Base-by-base conservation (phyloP, 78 protist genomes). In the Cyanophora paradoxa region DNA sequence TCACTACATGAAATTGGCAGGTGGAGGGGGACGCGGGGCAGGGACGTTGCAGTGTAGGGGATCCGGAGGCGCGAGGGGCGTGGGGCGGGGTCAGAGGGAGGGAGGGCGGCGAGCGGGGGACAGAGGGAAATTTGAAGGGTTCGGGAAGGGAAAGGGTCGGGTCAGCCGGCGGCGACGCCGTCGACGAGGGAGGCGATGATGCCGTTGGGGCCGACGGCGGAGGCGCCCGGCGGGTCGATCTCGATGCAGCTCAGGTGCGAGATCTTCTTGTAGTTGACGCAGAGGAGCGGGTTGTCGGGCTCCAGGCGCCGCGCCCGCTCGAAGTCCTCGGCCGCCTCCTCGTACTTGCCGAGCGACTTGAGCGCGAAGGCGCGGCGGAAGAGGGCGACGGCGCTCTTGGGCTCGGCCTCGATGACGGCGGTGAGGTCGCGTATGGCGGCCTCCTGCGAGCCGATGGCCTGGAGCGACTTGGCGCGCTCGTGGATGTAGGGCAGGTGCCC, bases 281-380 rank as follows among this genome's bases (percentile, higher is more conserved):
- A 74, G 46, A 74, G 58, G 33, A 17, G 20, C 16, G 86, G 77
- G 24, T 74, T 66, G 37, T n/a, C 33, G 24, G 86, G 86, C 41
- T 65, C 39, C 13, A 82, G 58, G 39, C 50, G 37, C 22, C 67
- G 48, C 24, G 86, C 79, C 20, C 16, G 6, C 26, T 82, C 86
- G 34, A 82, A 82, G 76, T 82, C 86, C 34, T 39, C 73, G 30
- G 86, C 86, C 31, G 86, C 81, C 14, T 40, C 76, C 13, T 82
- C 86, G 63, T 72, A 54, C 68, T 3, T 8, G 13, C 40, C 56
- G 30, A 82, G 34, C 16, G 86, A 16, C 81, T 82, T 82, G 79
- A 41, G 40, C 22, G 73, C 80, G 54, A 82, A 82, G 34, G 79
- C 86, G 26, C 86, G 44, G 5, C 86, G 72, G 46, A 82, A 82